Conservation (phyloP, 1,139 yeast genomes). For the Kurtzmaniella quercitrusa region DNA sequence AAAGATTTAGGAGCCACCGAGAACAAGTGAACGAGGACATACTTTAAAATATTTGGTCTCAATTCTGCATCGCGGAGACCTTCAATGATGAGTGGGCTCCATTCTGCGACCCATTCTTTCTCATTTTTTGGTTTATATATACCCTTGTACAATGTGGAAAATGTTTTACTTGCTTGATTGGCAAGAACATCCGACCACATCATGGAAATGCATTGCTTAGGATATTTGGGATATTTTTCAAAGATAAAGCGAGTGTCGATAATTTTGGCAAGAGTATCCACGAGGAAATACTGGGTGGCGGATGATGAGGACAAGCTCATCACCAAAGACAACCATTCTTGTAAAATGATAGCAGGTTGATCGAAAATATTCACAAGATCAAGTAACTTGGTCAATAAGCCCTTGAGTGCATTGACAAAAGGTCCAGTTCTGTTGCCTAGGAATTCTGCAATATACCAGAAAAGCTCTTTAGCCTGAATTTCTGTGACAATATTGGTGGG, state of each 20-base stretch:
- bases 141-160: conserved; percentile 43
- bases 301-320: conserved; percentile 44
- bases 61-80: conserved; percentile 27
- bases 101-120: conserved; percentile 46
- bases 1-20: conserved; percentile 37
- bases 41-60: conserved; percentile 50
- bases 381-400: conserved; percentile 52
- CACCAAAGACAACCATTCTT: conserved; percentile 42
- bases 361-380: conserved; percentile 23
- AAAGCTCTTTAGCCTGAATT: conserved; percentile 16
- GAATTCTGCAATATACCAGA: conserved; percentile 58
- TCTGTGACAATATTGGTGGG: neutral
- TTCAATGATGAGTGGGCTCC: conserved; percentile 42
- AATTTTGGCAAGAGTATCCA: conserved; percentile 53
- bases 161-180: conserved; percentile 61
- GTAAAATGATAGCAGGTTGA: conserved; percentile 18
- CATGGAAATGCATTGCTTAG: conserved; percentile 40
- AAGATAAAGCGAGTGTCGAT: conserved; percentile 39
- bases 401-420: conserved; percentile 61
- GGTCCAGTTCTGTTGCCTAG: conserved; percentile 74
- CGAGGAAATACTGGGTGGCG: conserved; percentile 55
- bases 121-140: conserved; percentile 14
- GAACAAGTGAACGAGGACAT: conserved; percentile 62
- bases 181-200: conserved; percentile 62
- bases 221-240: conserved; percentile 38